phyloP scores from a whole-genome alignment of 139 green algal genomes.

The Diplosphaera chodatii region DNA sequence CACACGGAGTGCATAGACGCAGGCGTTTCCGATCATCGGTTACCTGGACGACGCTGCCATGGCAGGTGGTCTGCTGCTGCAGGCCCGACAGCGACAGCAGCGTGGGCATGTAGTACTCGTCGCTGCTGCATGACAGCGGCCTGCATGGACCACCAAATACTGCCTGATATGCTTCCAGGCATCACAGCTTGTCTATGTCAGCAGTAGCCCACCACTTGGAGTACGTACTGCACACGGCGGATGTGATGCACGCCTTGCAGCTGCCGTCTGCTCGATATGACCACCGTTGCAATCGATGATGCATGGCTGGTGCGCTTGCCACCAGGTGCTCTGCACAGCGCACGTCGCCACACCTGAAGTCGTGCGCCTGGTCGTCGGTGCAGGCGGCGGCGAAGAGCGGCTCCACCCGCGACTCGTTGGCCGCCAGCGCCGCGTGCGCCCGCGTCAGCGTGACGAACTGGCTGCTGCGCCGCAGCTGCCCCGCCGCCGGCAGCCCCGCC shows the following conservation, averaged over 20 bases:
- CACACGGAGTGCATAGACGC: too few relatives aligned
- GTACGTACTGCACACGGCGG: too few relatives aligned
- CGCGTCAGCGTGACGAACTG: conserved; percentile 27
- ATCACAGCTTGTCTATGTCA: too few relatives aligned
- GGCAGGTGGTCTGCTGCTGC: neutral
- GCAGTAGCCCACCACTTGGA: too few relatives aligned
- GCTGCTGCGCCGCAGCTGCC: conserved; percentile 11
- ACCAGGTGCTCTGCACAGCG: too few relatives aligned
- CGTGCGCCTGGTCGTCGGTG: neutral
- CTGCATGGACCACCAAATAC: neutral
- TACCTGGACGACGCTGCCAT: neutral
- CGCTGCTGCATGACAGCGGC: neutral
- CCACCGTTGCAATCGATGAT: too few relatives aligned
- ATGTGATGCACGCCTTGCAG: too few relatives aligned
- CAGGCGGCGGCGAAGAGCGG: conserved; percentile 5
- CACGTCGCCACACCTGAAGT: neutral
- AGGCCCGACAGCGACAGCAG: neutral
- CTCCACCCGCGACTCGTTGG: conserved; percentile 11
- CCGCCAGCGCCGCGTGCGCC: conserved; percentile 10
- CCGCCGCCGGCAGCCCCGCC: conserved; percentile 1
- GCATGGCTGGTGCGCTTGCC: too few relatives aligned
- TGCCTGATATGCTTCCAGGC: too few relatives aligned
- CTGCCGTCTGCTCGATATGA: neutral
- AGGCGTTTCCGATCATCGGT: too few relatives aligned
- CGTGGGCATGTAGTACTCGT: neutral